phyloP scores from a whole-genome alignment of 2,329 filamentous ascomycete genomes.

The Fusarium transvaalense region DNA sequence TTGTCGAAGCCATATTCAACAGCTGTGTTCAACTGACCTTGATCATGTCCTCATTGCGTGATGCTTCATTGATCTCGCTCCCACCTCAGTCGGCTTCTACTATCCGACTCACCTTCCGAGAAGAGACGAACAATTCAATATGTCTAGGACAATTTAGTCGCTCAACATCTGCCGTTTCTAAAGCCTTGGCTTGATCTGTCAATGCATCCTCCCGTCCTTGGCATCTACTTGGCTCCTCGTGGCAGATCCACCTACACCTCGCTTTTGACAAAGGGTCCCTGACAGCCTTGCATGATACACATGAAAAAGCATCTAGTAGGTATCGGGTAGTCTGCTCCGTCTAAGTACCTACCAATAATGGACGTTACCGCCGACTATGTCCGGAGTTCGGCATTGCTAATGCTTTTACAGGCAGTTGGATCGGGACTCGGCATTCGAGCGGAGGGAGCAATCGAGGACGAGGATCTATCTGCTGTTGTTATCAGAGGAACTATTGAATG shows the following conservation, averaged over 20 bases:
- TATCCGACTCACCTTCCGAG: constrained; percentile 26
- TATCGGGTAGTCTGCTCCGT: background rate
- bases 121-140: constrained; percentile 5
- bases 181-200: constrained; percentile 11
- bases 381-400: constrained; percentile 35
- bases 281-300: background rate
- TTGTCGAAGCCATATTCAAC: background rate
- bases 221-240: constrained; percentile 28
- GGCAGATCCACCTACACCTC: background rate
- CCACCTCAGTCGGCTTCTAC: constrained; percentile 20
- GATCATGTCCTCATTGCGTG: background rate
- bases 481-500: constrained; percentile 11
- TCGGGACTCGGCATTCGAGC: constrained; percentile 28
- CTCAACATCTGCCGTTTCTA: constrained; percentile 6
- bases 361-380: constrained; percentile 27
- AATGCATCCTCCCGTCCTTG: constrained; percentile 34
- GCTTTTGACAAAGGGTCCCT: background rate
- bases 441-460: constrained; percentile 1
- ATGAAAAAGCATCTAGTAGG: constrained; percentile 4
- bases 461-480: constrained; percentile 3
- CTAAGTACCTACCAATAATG: constrained; percentile 29
- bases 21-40: background rate
- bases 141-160: constrained; percentile 4
- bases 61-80: constrained; percentile 12
- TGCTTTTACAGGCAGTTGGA: constrained; percentile 21